phyloP scores from a whole-genome alignment of 2,329 filamentous ascomycete genomes.

The Fusarium hostae region DNA sequence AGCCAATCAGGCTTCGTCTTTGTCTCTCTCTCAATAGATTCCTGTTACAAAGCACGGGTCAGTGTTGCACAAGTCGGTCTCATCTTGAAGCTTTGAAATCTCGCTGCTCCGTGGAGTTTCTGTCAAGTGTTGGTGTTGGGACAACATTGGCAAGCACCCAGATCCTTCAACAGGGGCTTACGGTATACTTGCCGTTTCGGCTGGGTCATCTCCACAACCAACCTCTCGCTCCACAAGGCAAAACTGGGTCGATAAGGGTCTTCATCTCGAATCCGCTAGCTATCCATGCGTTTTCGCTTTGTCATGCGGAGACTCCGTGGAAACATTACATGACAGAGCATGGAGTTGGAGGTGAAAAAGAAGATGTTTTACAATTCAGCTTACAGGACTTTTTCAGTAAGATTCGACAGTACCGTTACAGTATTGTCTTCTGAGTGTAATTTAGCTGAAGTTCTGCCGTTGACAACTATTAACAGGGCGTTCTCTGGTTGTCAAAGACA shows the following conservation, averaged over 20 bases:
- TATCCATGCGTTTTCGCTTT: neutral
- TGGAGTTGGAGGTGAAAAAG: neutral
- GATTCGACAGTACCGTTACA: neutral
- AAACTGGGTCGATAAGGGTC: neutral
- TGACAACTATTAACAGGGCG: neutral
- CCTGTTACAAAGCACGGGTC: neutral
- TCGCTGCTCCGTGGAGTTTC: slow-evolving; percentile 14
- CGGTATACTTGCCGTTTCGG: neutral
- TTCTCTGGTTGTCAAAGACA: neutral
- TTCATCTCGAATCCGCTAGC: neutral
- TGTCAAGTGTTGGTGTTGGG: neutral
- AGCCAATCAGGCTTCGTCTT: neutral
- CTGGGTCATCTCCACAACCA: neutral
- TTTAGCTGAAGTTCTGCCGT: neutral
- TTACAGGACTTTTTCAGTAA: neutral
- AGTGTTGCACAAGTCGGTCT: neutral
- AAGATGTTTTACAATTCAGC: neutral
- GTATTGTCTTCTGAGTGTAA: neutral
- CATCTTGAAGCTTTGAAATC: slow-evolving; percentile 17
- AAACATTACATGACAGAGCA: neutral
- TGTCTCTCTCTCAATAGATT: neutral
- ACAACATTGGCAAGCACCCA: neutral
- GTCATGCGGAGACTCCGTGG: slow-evolving; percentile 9
- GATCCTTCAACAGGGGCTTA: neutral
- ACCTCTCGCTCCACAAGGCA: neutral